Evolutionary conservation across 495 filamentous ascomycete species (phyloP).

Genomic region (Apodospora peruviana): DNA sequence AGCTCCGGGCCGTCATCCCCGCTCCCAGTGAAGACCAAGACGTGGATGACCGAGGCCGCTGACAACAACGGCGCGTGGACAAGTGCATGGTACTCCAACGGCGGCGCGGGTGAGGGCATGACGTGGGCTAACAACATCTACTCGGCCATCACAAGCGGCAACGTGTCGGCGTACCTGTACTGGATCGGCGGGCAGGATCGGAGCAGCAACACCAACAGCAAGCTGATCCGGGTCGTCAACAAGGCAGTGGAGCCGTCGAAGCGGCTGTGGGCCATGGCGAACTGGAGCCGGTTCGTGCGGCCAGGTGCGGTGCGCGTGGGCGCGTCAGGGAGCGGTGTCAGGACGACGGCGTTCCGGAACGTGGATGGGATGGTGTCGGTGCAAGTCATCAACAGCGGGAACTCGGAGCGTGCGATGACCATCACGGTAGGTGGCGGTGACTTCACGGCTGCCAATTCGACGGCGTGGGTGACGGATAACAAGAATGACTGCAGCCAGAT

Average conservation of each 20-base stretch:
- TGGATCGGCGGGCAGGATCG: conserved; percentile 49
- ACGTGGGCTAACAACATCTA: conserved; percentile 51
- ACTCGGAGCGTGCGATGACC: conserved; percentile 18
- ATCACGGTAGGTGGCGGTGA: conserved; percentile 43
- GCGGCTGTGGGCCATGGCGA: conserved; percentile 51
- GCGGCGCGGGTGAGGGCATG: conserved; percentile 40
- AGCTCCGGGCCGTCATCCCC: conserved; percentile 30
- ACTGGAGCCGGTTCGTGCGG: conserved; percentile 44
- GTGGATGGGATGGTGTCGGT: conserved; percentile 42
- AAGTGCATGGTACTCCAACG: conserved; percentile 36
- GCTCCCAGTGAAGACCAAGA: conserved; percentile 22
- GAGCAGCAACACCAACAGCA: conserved; percentile 31
- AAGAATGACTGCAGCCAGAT: neutral
- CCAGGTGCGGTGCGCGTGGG: conserved; percentile 44
- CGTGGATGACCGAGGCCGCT: conserved; percentile 52
- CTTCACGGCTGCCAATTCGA: conserved; percentile 38
- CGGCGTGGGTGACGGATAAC: conserved; percentile 28
- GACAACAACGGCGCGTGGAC: conserved; percentile 41
- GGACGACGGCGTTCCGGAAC: conserved; percentile 46
- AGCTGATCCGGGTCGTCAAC: conserved; percentile 34
- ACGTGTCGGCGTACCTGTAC: conserved; percentile 46
- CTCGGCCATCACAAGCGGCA: conserved; percentile 33
- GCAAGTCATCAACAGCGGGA: conserved; percentile 42
- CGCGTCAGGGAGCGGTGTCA: conserved; percentile 18
- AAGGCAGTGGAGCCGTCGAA: conserved; percentile 28